Conservation (phyloP, 192 early-diverging fungal species). For the Coemansia asiatica region DNA sequence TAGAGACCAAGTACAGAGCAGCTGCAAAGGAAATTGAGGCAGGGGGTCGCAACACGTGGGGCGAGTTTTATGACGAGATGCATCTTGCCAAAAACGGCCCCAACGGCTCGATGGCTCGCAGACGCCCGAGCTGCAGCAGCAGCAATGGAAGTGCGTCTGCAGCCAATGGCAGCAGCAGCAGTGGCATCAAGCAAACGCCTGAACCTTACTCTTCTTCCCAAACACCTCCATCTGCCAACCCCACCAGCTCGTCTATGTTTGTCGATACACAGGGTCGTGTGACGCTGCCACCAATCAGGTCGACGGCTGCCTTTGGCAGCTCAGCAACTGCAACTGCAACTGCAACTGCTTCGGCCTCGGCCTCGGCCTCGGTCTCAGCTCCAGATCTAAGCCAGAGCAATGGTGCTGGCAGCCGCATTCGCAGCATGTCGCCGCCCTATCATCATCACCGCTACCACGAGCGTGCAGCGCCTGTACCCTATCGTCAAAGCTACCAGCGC, state of each 20-base stretch:
- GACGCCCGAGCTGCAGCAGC: constrained; percentile 7
- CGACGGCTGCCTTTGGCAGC: neutral
- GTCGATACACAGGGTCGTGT: constrained; percentile 38
- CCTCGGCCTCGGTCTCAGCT: too few species aligned
- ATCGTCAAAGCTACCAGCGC: neutral
- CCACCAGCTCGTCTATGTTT: constrained; percentile 18
- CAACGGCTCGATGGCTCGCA: neutral
- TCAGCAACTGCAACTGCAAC: neutral
- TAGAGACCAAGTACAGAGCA: constrained; percentile 51
- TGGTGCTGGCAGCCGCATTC: neutral
- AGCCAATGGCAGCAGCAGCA: constrained; percentile 1
- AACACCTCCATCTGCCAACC: neutral
- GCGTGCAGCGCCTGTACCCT: neutral
- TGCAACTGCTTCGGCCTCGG: neutral
- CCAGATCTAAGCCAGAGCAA: neutral
- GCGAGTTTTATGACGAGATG: constrained; percentile 51
- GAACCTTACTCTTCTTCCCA: neutral
- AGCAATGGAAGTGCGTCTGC: constrained; percentile 10
- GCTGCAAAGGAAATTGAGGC: constrained; percentile 26
- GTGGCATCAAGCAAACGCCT: neutral
- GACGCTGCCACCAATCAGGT: constrained; percentile 44
- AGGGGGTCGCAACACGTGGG: constrained; percentile 36
- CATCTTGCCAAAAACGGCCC: constrained; percentile 38
- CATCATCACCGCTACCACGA: neutral
- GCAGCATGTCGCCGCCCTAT: neutral